phyloP scores from a whole-genome alignment of 2,329 filamentous ascomycete species.

The Sporothrix schenckii region DNA sequence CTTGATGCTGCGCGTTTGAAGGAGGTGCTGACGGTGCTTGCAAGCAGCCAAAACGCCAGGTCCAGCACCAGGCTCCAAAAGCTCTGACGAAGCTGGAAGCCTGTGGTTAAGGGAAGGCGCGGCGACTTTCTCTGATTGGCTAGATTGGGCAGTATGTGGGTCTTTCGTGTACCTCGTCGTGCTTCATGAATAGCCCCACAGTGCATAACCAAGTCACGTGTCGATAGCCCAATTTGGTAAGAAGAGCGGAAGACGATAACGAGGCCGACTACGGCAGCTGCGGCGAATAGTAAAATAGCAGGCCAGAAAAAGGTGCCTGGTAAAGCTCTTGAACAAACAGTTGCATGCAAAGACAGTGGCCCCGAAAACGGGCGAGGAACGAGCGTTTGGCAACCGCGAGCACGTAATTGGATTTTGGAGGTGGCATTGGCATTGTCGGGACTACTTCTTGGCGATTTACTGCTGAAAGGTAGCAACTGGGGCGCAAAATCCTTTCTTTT shows the following conservation, averaged over 20 bases:
- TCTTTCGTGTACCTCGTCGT: not conserved
- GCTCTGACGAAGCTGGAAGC: constrained; percentile 37
- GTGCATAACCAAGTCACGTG: not conserved
- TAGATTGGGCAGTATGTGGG: not conserved
- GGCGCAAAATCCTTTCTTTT: not conserved
- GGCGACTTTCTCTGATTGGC: constrained; percentile 8
- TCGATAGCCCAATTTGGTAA: constrained; percentile 10
- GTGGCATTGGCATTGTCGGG: not conserved
- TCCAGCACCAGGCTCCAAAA: constrained; percentile 36
- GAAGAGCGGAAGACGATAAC: not conserved
- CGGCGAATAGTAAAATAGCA: not conserved
- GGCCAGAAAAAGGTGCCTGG: not conserved
- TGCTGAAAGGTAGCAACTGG: not conserved
- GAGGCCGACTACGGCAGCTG: too few relatives aligned
- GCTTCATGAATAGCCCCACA: not conserved
- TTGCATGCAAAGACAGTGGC: not conserved
- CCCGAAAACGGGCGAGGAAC: constrained; percentile 17
- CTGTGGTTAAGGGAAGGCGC: constrained; percentile 20
- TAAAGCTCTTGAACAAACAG: constrained; percentile 12
- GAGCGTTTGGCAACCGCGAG: constrained; percentile 13
- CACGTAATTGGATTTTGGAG: constrained; percentile 24
- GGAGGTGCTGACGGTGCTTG: constrained; percentile 27
- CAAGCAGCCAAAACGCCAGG: constrained; percentile 21
- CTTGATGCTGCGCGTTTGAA: constrained; percentile 29
- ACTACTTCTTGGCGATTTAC: not conserved